Evolutionary conservation across 192 early-diverging fungal species (phyloP), one percentile per base, ranked within the genome.

Genomic region (Linnemannia zychae): DNA sequence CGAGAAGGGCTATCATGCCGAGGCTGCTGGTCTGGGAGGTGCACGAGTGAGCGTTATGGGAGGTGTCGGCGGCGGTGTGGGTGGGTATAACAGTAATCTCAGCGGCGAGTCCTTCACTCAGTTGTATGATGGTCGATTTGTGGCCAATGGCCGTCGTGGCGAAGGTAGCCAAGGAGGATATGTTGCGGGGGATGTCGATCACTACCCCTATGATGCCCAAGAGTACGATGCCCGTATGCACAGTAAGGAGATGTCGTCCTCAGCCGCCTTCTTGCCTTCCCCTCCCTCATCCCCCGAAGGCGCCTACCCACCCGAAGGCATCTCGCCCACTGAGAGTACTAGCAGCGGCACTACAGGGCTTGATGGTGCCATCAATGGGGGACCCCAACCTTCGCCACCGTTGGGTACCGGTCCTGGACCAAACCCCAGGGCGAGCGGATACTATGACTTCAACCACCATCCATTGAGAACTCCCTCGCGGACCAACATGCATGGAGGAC

Each of bases 1-100:
- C 18, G 78, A 79, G 9, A 79, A 67, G 71, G 72, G 78, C 17
- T 67, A 67, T 28, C 71, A 79, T 46, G 78, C 78, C 20, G 78
- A 57, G 3, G 60, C 71, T 9, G 78, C 78, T 36, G 78, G 78
- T 37, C 31, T 79, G 2, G 78, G 78, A 52, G 78, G 78, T 52
- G 46, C 78, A 52, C 65, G 71, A 4, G 31, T 73, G 49, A 49
- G 44, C 12, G 52, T 24, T 18, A 60, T 49, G 37, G 36, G 24
- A 36, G 38, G 67, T 40, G 53, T 16, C 40, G 20, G 52, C 49
- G 52, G 78, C 28, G 36, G 46, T 1, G 7, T 13, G 3, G 49
- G 36, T 9, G 44, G 63, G n/a, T 40, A 33, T 53, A 20, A 7
- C 68, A n/a, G 34, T 4, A 24, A 40, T n/a, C 7, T n/a, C 22